A percentile compares a stretch with the other conserved stretches of the same genome.
Conservation (phyloP, 352 stramenopile genomes). For the Halophytophthora polymorphica region DNA sequence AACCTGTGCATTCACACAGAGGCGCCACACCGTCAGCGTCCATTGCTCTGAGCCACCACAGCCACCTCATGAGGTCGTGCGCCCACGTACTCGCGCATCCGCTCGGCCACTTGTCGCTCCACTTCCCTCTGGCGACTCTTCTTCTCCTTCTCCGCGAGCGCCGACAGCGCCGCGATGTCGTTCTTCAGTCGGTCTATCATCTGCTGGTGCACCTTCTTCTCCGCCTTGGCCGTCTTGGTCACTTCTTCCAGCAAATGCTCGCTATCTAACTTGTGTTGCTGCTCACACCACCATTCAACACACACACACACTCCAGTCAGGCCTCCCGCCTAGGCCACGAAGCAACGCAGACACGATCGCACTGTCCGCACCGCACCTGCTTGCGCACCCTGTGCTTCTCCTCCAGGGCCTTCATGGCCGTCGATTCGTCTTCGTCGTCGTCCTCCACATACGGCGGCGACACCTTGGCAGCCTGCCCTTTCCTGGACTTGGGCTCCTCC, state of each 20-base stretch:
- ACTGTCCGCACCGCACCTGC: constrained; percentile 24
- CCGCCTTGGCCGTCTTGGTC: constrained; percentile 47
- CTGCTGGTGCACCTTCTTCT: constrained; percentile 73
- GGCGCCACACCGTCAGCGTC: background rate
- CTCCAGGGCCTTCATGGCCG: constrained; percentile 14
- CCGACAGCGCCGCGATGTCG: constrained; percentile 56
- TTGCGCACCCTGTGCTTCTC: constrained; percentile 53
- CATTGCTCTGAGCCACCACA: background rate
- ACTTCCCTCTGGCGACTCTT: constrained; percentile 41
- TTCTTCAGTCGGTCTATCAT: constrained; percentile 68
- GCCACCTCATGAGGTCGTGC: background rate
- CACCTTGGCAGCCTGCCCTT: constrained; percentile 17
- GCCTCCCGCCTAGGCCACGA: background rate
- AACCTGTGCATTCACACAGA: constrained; percentile 11
- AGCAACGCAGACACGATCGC: too few relatives aligned
- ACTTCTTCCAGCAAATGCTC: constrained; percentile 64
- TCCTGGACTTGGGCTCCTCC: constrained; percentile 12
- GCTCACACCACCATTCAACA: constrained; percentile 3
- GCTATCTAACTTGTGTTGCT: constrained; percentile 63
- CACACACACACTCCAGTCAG: background rate
- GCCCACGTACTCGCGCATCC: constrained; percentile 25
- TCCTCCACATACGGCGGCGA: constrained; percentile 4
- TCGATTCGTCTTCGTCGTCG: constrained; percentile 11
- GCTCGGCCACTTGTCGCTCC: constrained; percentile 47
- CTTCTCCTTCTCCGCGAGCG: constrained; percentile 44